phyloP scores from a whole-genome alignment of 1,284 basidiomycete genomes.

The Stygiomarasmius scandens region DNA sequence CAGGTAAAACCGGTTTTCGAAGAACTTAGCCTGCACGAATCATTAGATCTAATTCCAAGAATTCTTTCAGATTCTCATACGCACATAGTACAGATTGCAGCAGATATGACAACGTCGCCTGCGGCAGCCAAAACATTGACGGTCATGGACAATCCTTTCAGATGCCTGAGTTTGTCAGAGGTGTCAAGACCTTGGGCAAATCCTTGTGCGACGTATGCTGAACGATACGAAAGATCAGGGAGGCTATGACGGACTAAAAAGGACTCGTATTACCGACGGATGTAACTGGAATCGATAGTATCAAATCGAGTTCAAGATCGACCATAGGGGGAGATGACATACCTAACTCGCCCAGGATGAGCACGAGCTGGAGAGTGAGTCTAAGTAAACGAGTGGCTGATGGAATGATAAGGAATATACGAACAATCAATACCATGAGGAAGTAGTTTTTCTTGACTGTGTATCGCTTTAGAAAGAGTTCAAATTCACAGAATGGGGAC shows the following conservation, averaged over 20 bases:
- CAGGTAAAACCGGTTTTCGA: constrained; percentile 10
- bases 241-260: too few relatives aligned
- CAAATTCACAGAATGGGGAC: background rate
- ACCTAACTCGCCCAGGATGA: background rate
- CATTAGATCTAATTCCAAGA: background rate
- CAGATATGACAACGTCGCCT: background rate
- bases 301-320: too few relatives aligned
- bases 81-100: too few relatives aligned
- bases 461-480: too few relatives aligned
- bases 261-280: too few relatives aligned
- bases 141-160: background rate
- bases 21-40: background rate
- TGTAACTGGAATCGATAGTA: too few relatives aligned
- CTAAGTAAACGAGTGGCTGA: too few relatives aligned
- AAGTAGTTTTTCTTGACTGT: background rate
- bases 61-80: too few relatives aligned
- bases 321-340: too few relatives aligned
- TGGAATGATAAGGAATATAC: background rate
- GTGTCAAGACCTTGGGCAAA: background rate
- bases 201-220: background rate
- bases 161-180: background rate
- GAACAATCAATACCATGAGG: background rate
- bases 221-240: background rate
- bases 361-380: background rate
- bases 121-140: background rate